These are phyloP conservation scores for Picochlorum sp. DNA, from an alignment of 139 green algal genomes.

Conservation along the genomic window DNA sequence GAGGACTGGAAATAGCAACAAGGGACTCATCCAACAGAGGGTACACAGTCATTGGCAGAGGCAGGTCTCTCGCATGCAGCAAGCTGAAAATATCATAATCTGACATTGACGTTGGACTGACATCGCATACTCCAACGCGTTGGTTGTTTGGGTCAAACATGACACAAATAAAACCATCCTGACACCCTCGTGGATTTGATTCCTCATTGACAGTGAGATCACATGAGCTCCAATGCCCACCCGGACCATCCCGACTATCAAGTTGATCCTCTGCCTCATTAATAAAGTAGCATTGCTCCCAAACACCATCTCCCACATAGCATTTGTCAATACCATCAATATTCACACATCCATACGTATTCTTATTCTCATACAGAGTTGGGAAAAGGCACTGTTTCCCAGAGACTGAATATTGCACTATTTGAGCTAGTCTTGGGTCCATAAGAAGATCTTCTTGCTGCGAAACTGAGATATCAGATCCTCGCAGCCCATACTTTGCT, in stretches of 20 bases:
- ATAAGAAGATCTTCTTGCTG: background rate
- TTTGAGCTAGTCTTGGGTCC: background rate
- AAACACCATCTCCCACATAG: background rate
- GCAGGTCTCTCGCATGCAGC: too few relatives aligned
- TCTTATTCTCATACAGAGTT: background rate
- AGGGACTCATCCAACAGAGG: conserved; percentile 12
- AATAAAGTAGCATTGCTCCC: background rate
- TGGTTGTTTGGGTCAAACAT: background rate
- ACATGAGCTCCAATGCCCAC: background rate
- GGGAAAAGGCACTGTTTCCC: background rate
- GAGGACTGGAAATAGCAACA: conserved; percentile 5
- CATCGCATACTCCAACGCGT: background rate
- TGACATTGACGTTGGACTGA: background rate
- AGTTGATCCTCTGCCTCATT: background rate
- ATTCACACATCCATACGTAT: background rate
- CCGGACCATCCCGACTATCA: background rate
- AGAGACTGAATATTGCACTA: background rate
- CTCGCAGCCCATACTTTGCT: background rate
- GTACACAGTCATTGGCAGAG: conserved; percentile 17
- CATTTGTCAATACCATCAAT: background rate
- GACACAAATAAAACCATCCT: conserved; percentile 5
- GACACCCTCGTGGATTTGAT: background rate
- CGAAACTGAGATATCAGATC: background rate
- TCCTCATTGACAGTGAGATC: background rate
- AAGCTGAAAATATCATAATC: too few relatives aligned